Percentiles rank a stretch among this genome's conserved stretches.
Evolutionary conservation across 2,329 filamentous ascomycete species (phyloP).

Genomic region (Aspergillus clavatus): DNA sequence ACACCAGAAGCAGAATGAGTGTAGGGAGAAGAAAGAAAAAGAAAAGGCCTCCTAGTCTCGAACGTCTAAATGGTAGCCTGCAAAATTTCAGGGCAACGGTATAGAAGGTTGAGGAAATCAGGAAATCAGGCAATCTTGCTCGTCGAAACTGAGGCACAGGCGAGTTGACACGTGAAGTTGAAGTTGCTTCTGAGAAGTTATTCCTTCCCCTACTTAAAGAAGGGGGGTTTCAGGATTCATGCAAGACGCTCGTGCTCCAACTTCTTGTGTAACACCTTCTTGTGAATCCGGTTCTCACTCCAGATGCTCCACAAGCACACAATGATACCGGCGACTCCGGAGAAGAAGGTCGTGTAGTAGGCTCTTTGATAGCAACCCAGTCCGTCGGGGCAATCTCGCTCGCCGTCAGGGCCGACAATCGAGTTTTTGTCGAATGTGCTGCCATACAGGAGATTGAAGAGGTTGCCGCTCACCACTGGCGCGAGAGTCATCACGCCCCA

Average conservation of each 20-base stretch:
- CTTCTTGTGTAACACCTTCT: slow-evolving; percentile 23
- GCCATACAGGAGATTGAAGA: slow-evolving; percentile 92
- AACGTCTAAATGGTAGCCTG: neutral
- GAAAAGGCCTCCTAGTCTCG: neutral
- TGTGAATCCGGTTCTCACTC: slow-evolving; percentile 34
- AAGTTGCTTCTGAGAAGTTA: neutral
- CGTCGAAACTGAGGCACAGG: no score
- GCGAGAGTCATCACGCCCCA: slow-evolving; percentile 94
- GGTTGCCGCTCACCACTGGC: slow-evolving; percentile 79
- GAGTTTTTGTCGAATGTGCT: slow-evolving; percentile 77
- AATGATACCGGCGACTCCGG: slow-evolving; percentile 63
- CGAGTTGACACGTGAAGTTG: no score
- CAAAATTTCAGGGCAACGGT: neutral
- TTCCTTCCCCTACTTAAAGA: neutral
- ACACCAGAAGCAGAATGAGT: neutral
- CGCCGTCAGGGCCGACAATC: slow-evolving; percentile 60
- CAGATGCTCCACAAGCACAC: slow-evolving; percentile 58
- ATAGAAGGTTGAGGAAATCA: neutral
- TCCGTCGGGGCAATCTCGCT: slow-evolving; percentile 71
- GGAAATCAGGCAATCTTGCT: neutral
- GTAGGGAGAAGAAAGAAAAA: neutral
- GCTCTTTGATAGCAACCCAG: slow-evolving; percentile 74
- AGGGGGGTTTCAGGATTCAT: slow-evolving; percentile 8
- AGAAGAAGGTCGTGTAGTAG: slow-evolving; percentile 71
- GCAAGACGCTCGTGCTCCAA: slow-evolving; percentile 31